phyloP scores from a whole-genome alignment of 2,329 filamentous ascomycete species.

The Plectosphaerella sp. region DNA sequence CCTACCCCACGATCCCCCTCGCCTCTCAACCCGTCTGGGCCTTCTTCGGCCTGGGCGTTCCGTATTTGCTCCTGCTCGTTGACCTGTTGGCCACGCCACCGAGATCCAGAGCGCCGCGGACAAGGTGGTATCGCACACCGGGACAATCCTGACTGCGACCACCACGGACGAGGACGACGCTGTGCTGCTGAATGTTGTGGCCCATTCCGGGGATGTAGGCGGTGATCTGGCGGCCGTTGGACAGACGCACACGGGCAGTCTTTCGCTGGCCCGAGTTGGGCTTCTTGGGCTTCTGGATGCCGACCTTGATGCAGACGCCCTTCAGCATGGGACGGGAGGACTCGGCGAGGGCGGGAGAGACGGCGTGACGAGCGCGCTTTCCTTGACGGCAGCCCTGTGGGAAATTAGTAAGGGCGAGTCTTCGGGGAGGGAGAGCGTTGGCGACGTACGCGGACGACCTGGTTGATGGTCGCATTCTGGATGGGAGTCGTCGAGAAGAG shows the following conservation, averaged over 20 bases:
- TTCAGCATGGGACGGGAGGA: constrained; percentile 72
- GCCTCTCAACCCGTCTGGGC: constrained; percentile 46
- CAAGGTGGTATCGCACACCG: constrained; percentile 92
- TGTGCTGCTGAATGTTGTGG: constrained; percentile 98
- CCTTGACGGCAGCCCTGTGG: constrained; percentile 66
- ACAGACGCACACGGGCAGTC: constrained; percentile 85
- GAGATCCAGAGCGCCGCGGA: constrained; percentile 88
- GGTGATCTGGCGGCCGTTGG: constrained; percentile 80
- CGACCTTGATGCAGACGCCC: constrained; percentile 92
- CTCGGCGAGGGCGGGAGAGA: constrained; percentile 76
- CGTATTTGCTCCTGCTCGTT: constrained; percentile 90
- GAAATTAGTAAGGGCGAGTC: background rate
- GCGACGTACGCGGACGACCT: constrained; percentile 55
- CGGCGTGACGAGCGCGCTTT: constrained; percentile 78
- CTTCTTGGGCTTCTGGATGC: constrained; percentile 94
- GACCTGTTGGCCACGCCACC: constrained; percentile 84
- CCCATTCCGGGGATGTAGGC: constrained; percentile 97
- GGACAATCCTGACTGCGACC: constrained; percentile 95
- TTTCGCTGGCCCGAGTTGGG: constrained; percentile 97
- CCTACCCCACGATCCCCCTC: background rate
- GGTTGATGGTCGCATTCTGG: constrained; percentile 63
- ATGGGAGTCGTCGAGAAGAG: constrained; percentile 55
- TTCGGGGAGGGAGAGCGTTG: background rate
- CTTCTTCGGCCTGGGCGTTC: constrained; percentile 97
- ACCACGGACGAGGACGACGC: constrained; percentile 91